Base-by-base conservation (phyloP, 495 filamentous ascomycete species). In the Cladorrhinum samala region DNA sequence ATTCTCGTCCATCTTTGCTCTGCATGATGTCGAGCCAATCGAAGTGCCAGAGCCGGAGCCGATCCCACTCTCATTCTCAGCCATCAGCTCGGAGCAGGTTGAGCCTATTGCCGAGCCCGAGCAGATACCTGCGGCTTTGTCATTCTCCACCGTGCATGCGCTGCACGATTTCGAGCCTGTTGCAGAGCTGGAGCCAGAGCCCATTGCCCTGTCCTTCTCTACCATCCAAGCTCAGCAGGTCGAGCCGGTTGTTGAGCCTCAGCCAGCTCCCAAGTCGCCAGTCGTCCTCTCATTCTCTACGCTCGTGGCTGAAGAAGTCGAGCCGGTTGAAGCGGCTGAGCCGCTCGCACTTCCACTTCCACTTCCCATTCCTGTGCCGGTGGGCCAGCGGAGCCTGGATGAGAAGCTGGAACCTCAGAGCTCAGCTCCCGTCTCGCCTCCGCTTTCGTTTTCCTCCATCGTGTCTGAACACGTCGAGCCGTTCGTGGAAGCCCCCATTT, bases 21-120 rank as follows among this genome's bases (percentile, higher is more conserved):
- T 49, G 1, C 54, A 67, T 47, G 49, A 63, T 18, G 52, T 68
- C 24, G 62, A 65, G 53, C 68, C 68, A 1, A 21, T 59, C 8
- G 41, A 46, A 7, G 65, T 62, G 44, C 56, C 55, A 3, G 57
- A 65, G 47, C 42, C 57, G 7, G 37, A 36, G 14, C 50, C 49
- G 17, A 47, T 49, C 40, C 16, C 47, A 3, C 38, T 64, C 16
- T 38, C 39, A 8, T 21, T 65, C 21, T 55, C 62, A 1, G 20
- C 47, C 30, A 50, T 65, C 44, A 20, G 25, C 1, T 27, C 48
- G 27, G 42, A 67, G 51, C 23, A 62, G 9, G 40, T 64, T 36
- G 56, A 64, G 43, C 60, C 57, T 2, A 27, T 60, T 13, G 51
- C 53, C 13, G 65, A 64, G 41, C 61, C 63, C n/a, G 60, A 65